These are phyloP conservation scores for Haplographium delicatum DNA, from an alignment of 495 filamentous ascomycete species.

Conservation along the genomic window DNA sequence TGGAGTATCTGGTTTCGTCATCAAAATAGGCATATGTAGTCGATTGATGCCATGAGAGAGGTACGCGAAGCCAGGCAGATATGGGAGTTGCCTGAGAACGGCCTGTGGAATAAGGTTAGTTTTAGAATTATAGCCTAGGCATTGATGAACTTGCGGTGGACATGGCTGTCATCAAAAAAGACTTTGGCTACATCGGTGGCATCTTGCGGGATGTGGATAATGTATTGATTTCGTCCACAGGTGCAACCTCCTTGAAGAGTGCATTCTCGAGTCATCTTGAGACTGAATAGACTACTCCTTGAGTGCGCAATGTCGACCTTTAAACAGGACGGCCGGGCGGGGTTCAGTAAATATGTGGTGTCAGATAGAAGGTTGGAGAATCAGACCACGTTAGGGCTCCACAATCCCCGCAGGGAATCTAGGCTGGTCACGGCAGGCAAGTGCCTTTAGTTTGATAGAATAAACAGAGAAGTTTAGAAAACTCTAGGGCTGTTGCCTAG, in stretches of 20 bases:
- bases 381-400: neutral
- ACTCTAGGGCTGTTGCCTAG: no score
- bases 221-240: slow-evolving; percentile 81
- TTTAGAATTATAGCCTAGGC: neutral
- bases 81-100: slow-evolving; percentile 62
- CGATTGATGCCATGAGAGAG: slow-evolving; percentile 68
- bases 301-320: neutral
- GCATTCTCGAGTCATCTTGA: slow-evolving; percentile 24
- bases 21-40: slow-evolving; percentile 65
- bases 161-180: slow-evolving; percentile 70
- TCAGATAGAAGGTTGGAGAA: neutral
- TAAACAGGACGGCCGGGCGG: neutral
- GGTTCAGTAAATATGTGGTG: neutral
- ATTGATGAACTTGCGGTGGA: slow-evolving; percentile 34
- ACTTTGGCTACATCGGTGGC: slow-evolving; percentile 53
- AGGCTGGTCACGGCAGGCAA: no score
- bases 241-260: slow-evolving; percentile 70
- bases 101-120: slow-evolving; percentile 38
- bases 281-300: neutral
- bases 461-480: no score
- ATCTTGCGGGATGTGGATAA: slow-evolving; percentile 58
- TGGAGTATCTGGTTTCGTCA: slow-evolving; percentile 68
- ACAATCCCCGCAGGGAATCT: no score
- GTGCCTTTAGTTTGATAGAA: no score
- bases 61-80: slow-evolving; percentile 74